These are phyloP conservation scores for Cyclaneusma minus DNA, from an alignment of 2,329 filamentous ascomycete species.

Conservation along the genomic window DNA sequence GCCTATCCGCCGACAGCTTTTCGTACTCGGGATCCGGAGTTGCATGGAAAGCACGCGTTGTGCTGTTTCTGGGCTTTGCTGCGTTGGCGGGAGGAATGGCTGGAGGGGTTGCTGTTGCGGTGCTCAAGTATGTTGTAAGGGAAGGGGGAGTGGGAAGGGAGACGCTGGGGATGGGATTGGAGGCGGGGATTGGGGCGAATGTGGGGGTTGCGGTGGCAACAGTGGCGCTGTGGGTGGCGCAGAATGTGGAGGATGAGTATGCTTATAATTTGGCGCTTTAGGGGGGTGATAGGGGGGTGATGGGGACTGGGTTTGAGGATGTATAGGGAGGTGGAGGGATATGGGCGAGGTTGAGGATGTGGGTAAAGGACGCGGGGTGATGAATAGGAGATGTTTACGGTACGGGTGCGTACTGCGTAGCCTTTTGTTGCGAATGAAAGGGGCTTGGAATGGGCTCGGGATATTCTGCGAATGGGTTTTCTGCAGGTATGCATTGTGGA, in stretches of 20 bases:
- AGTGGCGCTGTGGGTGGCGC: conserved; percentile 51
- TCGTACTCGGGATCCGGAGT: conserved; percentile 46
- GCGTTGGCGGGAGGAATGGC: conserved; percentile 52
- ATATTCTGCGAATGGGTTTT: too few relatives aligned
- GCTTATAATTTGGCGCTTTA: conserved; percentile 49
- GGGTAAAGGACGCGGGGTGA: too few relatives aligned
- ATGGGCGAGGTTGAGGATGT: too few relatives aligned
- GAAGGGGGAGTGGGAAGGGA: conserved; percentile 38
- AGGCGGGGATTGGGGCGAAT: conserved; percentile 53
- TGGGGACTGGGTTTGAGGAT: too few relatives aligned
- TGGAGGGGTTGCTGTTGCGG: conserved; percentile 51
- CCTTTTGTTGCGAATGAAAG: too few relatives aligned
- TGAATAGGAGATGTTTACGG: too few relatives aligned
- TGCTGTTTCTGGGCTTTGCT: conserved; percentile 52
- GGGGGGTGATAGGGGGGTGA: conserved; percentile 2
- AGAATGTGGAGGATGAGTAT: conserved; percentile 62
- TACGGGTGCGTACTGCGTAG: too few relatives aligned
- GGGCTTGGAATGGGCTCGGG: too few relatives aligned
- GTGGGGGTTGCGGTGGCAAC: conserved; percentile 45
- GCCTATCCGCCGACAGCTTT: conserved; percentile 46
- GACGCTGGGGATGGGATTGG: conserved; percentile 46
- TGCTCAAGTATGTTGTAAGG: conserved; percentile 47
- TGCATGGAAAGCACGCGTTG: conserved; percentile 53
- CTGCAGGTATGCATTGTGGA: too few relatives aligned
- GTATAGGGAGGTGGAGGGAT: too few relatives aligned